Base-by-base conservation (phyloP, 805 yeast species). In the Saccharomycopsis javanensis region DNA sequence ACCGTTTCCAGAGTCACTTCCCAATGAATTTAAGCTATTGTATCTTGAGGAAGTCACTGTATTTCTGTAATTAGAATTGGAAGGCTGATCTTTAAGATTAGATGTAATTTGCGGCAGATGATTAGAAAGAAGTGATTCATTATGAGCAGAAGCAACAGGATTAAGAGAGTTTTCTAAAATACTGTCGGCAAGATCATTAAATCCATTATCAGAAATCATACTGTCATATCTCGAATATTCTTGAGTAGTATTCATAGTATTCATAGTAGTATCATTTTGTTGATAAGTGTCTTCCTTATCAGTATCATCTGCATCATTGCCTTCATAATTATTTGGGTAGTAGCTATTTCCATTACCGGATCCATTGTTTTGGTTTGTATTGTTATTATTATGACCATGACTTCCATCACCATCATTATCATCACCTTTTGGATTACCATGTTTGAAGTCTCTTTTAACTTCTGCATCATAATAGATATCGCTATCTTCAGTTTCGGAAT, bases 281-380 rank as follows among this genome's bases (percentile, higher is more conserved):
- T 25, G 23, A n/a, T 42, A 42, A n/a, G 48, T 52, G 18, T 52
- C 42, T n/a, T 52, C 81, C 28, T 76, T 82, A 56, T 81, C 80
- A 7, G 86, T 81, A 11, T 78, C 65, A 2, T 86, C 76, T 0
- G 82, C 75, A 10, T 78, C 70, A 6, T 75, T 69, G 50, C 76
- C 75, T 6, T 63, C 66, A 27, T 58, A 66, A n/a, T 68, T 68
- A 42, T 61, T 58, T 18, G 64, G 68, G 50, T 65, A 66, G 31
- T 60, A 60, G 18, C 64, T 65, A 25, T 71, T 67, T 38, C 72
- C 75, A 60, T 80, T 31, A 31, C 11, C 35, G 13, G 35, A 31
- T 15, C 11, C 83, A 53, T 16, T 79, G 64, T 64, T 79, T 73
- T 57, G 69, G 59, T 50, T 67, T 63, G 60, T 63, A 63, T 53